Evolutionary conservation across 176 grass and related monocot genomes (phyloP).

Genomic region (Alopecurus myosuroides): DNA sequence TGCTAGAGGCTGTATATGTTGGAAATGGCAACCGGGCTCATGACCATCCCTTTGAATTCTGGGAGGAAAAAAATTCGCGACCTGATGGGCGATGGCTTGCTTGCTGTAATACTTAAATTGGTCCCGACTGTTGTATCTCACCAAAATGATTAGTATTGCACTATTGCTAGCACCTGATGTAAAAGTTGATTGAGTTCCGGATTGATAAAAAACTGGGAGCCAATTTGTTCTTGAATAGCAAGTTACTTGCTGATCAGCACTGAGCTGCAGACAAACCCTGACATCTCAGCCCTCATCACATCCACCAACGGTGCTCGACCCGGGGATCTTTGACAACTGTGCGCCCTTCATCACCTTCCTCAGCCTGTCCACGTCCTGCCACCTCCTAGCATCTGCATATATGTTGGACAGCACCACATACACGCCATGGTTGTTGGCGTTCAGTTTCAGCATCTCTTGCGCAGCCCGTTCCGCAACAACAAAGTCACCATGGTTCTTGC

Average conservation of each 20-base stretch:
- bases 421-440: background rate
- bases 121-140: no score
- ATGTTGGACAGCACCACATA: slow-evolving; percentile 14
- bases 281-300: background rate
- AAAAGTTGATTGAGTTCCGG: background rate
- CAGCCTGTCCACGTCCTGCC: background rate
- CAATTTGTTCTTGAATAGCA: background rate
- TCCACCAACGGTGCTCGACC: background rate
- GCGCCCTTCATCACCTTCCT: background rate
- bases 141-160: background rate
- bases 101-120: background rate
- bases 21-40: background rate
- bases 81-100: background rate
- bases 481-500: background rate
- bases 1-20: slow-evolving; percentile 27
- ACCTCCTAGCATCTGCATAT: background rate
- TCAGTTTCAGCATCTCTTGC: slow-evolving; percentile 3
- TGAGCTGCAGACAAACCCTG: background rate
- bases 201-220: background rate
- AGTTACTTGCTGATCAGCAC: background rate
- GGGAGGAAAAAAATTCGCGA: background rate
- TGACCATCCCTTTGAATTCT: slow-evolving; percentile 26
- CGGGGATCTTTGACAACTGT: background rate
- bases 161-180: background rate
- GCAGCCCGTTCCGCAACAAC: background rate